phyloP scores from a whole-genome alignment of 2,329 filamentous ascomycete species.

The Penicillium sclerotiorum region DNA sequence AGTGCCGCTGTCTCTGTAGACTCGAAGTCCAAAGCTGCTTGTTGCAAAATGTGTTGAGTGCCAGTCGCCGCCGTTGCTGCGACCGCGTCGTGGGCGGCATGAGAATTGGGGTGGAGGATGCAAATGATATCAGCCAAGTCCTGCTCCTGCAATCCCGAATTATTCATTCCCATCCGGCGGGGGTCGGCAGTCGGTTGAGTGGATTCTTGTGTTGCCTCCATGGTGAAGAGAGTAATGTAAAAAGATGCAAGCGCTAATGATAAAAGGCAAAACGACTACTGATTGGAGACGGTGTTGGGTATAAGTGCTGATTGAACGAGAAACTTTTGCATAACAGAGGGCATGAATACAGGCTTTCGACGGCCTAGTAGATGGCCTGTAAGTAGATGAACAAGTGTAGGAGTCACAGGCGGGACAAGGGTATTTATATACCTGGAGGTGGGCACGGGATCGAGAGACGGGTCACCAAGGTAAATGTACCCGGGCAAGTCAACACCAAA shows the following conservation, averaged over 20 bases:
- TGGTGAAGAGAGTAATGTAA: slow-evolving; percentile 22
- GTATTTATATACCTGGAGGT: slow-evolving; percentile 3
- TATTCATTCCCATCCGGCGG: slow-evolving; percentile 74
- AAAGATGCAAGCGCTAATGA: slow-evolving; percentile 18
- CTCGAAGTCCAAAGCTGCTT: slow-evolving; percentile 48
- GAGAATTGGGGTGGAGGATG: slow-evolving; percentile 78
- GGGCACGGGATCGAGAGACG: background rate
- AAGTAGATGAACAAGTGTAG: background rate
- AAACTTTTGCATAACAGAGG: slow-evolving; percentile 29
- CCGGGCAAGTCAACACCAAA: slow-evolving; percentile 1
- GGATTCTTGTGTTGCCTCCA: slow-evolving; percentile 60
- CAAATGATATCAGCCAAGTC: slow-evolving; percentile 89
- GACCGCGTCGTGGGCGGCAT: slow-evolving; percentile 73
- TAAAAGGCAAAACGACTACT: slow-evolving; percentile 18
- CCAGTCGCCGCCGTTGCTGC: slow-evolving; percentile 53
- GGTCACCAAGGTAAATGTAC: background rate
- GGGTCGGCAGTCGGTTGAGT: slow-evolving; percentile 84
- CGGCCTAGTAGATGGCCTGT: slow-evolving; percentile 1
- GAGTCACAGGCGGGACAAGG: background rate
- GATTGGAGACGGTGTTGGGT: slow-evolving; percentile 20
- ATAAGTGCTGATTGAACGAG: slow-evolving; percentile 25
- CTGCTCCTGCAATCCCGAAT: slow-evolving; percentile 78
- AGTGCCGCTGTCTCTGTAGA: slow-evolving; percentile 35
- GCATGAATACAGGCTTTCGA: slow-evolving; percentile 24
- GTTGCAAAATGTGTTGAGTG: slow-evolving; percentile 65